Percentiles rank a stretch among this genome's conserved stretches.
Conservation (phyloP, 108 stramenopile genomes). For the Skeletonema menzelii region DNA sequence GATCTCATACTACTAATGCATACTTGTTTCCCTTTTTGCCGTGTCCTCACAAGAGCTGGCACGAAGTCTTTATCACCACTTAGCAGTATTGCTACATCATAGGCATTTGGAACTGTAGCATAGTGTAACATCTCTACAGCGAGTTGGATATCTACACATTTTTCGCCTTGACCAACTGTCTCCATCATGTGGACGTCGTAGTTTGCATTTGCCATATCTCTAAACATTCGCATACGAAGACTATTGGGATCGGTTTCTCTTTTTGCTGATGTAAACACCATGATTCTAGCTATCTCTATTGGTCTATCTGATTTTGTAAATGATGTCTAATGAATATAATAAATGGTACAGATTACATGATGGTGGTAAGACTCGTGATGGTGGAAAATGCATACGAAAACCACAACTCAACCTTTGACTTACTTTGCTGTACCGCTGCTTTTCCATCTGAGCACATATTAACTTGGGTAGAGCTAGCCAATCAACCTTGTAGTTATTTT, state of each 20-base stretch:
- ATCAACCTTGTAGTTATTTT: slow-evolving; percentile 60
- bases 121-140: slow-evolving; percentile 90
- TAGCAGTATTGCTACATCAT: slow-evolving; percentile 83
- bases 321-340: slow-evolving; percentile 11
- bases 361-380: not conserved
- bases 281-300: slow-evolving; percentile 76
- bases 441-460: slow-evolving; percentile 57
- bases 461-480: slow-evolving; percentile 67
- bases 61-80: slow-evolving; percentile 89
- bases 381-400: not conserved
- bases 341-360: not conserved
- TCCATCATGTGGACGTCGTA: slow-evolving; percentile 88
- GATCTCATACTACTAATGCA: slow-evolving; percentile 65
- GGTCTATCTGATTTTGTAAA: slow-evolving; percentile 48
- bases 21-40: slow-evolving; percentile 83
- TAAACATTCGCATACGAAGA: slow-evolving; percentile 75
- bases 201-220: slow-evolving; percentile 72
- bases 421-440: slow-evolving; percentile 48
- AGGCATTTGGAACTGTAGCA: slow-evolving; percentile 84
- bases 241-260: slow-evolving; percentile 61
- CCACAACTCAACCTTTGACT: slow-evolving; percentile 4
- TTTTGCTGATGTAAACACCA: slow-evolving; percentile 80
- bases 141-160: slow-evolving; percentile 89
- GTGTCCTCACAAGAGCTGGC: slow-evolving; percentile 80
- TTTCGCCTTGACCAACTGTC: slow-evolving; percentile 75